Conservation (phyloP, 2,329 filamentous ascomycete species). For the Penicillium palitans region DNA sequence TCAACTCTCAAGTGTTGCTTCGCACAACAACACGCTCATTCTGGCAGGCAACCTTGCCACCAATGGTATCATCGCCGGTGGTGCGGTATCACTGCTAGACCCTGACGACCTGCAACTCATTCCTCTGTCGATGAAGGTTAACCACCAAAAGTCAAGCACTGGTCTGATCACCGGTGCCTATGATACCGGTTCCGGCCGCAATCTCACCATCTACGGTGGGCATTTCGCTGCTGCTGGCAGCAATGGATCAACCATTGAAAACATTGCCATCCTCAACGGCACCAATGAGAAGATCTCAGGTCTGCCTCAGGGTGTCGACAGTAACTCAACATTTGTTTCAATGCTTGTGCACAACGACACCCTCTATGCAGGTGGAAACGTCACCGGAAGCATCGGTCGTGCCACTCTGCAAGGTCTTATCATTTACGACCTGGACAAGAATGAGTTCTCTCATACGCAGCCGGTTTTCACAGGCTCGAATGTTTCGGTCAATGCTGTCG, state of each 20-base stretch:
- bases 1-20: slow-evolving; percentile 68
- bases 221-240: slow-evolving; percentile 73
- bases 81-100: slow-evolving; percentile 65
- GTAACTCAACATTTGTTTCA: slow-evolving; percentile 72
- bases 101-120: slow-evolving; percentile 39
- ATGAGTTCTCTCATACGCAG: slow-evolving; percentile 64
- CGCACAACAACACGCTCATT: slow-evolving; percentile 59
- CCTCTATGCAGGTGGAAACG: slow-evolving; percentile 78
- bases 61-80: slow-evolving; percentile 69
- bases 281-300: slow-evolving; percentile 70
- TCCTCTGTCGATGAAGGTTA: slow-evolving; percentile 53
- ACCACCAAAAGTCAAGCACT: slow-evolving; percentile 27
- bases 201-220: slow-evolving; percentile 84
- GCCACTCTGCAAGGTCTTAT: slow-evolving; percentile 70
- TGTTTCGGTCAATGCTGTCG: slow-evolving; percentile 74
- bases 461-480: slow-evolving; percentile 71
- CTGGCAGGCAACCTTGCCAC: slow-evolving; percentile 84
- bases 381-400: slow-evolving; percentile 68
- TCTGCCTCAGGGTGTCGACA: slow-evolving; percentile 62
- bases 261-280: slow-evolving; percentile 79
- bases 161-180: slow-evolving; percentile 72
- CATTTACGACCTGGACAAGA: slow-evolving; percentile 71
- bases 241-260: slow-evolving; percentile 71
- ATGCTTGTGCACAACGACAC: slow-evolving; percentile 66
- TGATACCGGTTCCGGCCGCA: slow-evolving; percentile 67